Base-by-base conservation (phyloP, 805 yeast genomes). In the Ogataea saltuana region DNA sequence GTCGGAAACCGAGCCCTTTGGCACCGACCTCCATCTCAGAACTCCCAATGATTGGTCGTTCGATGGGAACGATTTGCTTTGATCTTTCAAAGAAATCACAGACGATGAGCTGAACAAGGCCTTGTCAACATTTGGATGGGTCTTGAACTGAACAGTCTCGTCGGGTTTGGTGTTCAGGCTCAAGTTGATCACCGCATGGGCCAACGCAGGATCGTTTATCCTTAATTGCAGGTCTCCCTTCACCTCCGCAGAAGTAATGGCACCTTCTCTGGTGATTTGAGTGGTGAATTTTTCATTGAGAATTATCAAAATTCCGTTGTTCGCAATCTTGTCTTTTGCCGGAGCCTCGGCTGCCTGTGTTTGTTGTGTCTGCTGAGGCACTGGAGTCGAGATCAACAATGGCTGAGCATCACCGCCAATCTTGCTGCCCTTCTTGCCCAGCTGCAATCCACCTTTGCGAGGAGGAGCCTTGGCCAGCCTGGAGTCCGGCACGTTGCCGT, bases 101-200 rank as follows among this genome's bases (percentile, higher is more conserved):
- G 76, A 71, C 12, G 71, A 64, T 11, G 75, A 61, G 33, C 75
- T 72, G 64, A 91, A 93, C 58, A 78, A 65, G 31, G 69, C 70
- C 59, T 86, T 83, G 68, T 93, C 97, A 52, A 93, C 95, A 62
- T 91, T 90, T 50, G 99, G 99, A 71, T 93, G 97, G 12, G 98
- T 89, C 66, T 90, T 90, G 71, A 78, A 93, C 60, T 84, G 89
- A 34, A 81, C 70, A 16, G 42, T 38, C 50, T 69, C 79, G 28
- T 71, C 64, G 12, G 74, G 66, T 31, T 70, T 67, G 22, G 75
- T 74, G 17, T 67, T 71, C 31, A 81, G 72, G 31, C 70, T 64
- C 51, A 90, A 69, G 48, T 76, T 59, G 46, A 93, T 74, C 60
- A 77, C 78, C 42, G 88, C 77, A 53, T 75, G 76, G 11, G 95